A percentile compares a stretch with the other conserved stretches of the same genome.
phyloP scores from a whole-genome alignment of 768 basidiomycete genomes.

The Favolaschia claudopus region DNA sequence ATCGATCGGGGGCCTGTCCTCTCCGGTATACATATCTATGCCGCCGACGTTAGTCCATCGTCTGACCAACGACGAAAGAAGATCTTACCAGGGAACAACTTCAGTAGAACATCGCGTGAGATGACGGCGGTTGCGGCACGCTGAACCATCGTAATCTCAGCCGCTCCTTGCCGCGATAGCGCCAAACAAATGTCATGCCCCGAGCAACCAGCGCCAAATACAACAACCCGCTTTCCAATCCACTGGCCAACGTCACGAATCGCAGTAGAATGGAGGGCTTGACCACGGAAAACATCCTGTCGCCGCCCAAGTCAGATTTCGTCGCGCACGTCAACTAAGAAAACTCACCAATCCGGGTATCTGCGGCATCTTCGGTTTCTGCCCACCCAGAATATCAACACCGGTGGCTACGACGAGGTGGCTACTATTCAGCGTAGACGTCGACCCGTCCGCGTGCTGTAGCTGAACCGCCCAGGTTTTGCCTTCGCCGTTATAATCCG shows the following conservation, averaged over 20 bases:
- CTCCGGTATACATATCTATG: constrained; percentile 2
- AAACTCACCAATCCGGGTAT: not conserved
- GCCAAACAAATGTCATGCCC: constrained; percentile 1
- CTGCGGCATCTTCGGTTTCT: not conserved
- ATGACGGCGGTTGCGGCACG: not conserved
- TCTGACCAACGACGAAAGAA: too few relatives aligned
- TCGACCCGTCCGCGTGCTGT: not conserved
- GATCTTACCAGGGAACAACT: not conserved
- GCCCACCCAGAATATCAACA: constrained; percentile 1
- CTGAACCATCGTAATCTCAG: constrained; percentile 5
- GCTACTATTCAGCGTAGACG: not conserved
- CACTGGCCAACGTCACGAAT: not conserved
- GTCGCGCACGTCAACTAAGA: not conserved
- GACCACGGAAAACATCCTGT: not conserved
- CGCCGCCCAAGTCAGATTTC: not conserved
- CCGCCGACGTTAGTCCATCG: too few relatives aligned
- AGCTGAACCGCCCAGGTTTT: not conserved
- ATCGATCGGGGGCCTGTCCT: not conserved
- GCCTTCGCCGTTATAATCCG: not conserved
- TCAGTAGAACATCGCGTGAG: not conserved
- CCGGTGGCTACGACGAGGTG: constrained; percentile 3
- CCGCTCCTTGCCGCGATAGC: not conserved
- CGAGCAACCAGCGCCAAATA: constrained; percentile 2
- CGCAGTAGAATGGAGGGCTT: not conserved
- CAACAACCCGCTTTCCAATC: constrained; percentile 6